Conservation (phyloP, 371 early-diverging fungal genomes). For the Rhizopus arrhizus region DNA sequence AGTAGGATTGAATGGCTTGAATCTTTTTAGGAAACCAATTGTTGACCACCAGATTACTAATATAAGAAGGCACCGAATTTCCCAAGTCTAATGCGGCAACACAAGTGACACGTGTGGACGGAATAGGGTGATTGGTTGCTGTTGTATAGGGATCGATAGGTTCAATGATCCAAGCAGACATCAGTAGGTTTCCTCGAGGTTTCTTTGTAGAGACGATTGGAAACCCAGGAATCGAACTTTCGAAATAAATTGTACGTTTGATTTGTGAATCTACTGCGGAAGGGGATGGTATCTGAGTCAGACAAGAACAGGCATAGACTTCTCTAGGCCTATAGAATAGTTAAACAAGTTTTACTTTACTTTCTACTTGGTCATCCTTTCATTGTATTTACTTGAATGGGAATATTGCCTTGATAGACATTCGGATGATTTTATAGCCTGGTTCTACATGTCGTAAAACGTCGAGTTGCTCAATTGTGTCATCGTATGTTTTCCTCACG, state of each 20-base stretch:
- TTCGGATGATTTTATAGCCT: slow-evolving; percentile 50
- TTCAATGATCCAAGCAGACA: slow-evolving; percentile 65
- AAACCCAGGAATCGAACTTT: slow-evolving; percentile 41
- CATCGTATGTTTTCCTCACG: slow-evolving; percentile 44
- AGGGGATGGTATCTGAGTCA: slow-evolving; percentile 40
- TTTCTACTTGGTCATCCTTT: neutral
- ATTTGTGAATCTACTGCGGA: slow-evolving; percentile 14
- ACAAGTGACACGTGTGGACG: slow-evolving; percentile 57
- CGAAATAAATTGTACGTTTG: slow-evolving; percentile 39
- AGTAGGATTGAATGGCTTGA: slow-evolving; percentile 44
- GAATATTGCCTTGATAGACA: slow-evolving; percentile 54
- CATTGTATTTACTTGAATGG: slow-evolving; percentile 57
- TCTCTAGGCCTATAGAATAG: slow-evolving; percentile 31
- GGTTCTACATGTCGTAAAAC: slow-evolving; percentile 33
- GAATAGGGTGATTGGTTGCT: slow-evolving; percentile 58
- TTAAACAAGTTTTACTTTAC: slow-evolving; percentile 2
- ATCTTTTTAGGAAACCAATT: slow-evolving; percentile 50
- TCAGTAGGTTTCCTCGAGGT: slow-evolving; percentile 44
- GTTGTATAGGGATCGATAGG: slow-evolving; percentile 63
- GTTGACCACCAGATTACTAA: slow-evolving; percentile 53
- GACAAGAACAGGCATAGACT: slow-evolving; percentile 36
- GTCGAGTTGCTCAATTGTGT: slow-evolving; percentile 47
- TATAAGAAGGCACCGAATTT: slow-evolving; percentile 50
- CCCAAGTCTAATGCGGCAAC: slow-evolving; percentile 59
- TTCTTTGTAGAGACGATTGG: slow-evolving; percentile 29